A percentile compares a stretch with the other conserved stretches of the same genome.
These are phyloP conservation scores for Primulina huaijiensis DNA, from an alignment of 257 asterid species.

Conservation along the genomic window DNA sequence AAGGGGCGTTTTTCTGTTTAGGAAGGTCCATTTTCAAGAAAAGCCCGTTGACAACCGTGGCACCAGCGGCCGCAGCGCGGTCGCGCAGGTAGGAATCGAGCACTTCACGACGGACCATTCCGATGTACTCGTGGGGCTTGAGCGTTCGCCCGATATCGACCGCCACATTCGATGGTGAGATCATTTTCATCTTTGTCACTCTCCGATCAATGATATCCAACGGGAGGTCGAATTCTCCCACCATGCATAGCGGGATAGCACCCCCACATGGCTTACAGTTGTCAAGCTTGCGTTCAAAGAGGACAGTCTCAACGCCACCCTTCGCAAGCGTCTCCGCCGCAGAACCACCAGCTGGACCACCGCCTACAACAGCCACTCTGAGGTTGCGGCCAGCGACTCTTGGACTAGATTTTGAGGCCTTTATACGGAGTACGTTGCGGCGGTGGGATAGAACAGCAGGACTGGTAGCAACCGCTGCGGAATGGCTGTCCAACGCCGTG, in stretches of 20 bases:
- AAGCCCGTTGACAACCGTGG: slow-evolving; percentile 72
- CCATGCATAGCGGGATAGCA: slow-evolving; percentile 94
- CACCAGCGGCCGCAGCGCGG: slow-evolving; percentile 72
- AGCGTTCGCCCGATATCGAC: slow-evolving; percentile 84
- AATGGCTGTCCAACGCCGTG: slow-evolving; percentile 41
- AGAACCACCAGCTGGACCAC: slow-evolving; percentile 91
- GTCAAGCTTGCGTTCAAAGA: slow-evolving; percentile 80
- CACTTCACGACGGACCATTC: slow-evolving; percentile 95
- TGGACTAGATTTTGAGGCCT: slow-evolving; percentile 74
- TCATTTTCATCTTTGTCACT: slow-evolving; percentile 94
- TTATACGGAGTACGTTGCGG: slow-evolving; percentile 33
- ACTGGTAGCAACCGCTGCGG: slow-evolving; percentile 25
- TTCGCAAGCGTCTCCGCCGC: slow-evolving; percentile 87
- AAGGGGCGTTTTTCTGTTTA: slow-evolving; percentile 45
- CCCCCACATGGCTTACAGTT: slow-evolving; percentile 98
- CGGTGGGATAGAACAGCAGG: slow-evolving; percentile 24
- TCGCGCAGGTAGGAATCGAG: slow-evolving; percentile 85
- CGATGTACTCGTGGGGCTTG: slow-evolving; percentile 89
- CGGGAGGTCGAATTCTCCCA: slow-evolving; percentile 90
- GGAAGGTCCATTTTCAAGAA: slow-evolving; percentile 84
- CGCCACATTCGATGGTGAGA: slow-evolving; percentile 89
- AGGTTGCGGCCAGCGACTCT: slow-evolving; percentile 82
- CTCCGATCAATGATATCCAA: slow-evolving; percentile 80
- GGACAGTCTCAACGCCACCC: slow-evolving; percentile 79
- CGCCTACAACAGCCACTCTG: slow-evolving; percentile 85